Base-by-base conservation (phyloP, 1,284 basidiomycete species). In the Ustilago nuda region DNA sequence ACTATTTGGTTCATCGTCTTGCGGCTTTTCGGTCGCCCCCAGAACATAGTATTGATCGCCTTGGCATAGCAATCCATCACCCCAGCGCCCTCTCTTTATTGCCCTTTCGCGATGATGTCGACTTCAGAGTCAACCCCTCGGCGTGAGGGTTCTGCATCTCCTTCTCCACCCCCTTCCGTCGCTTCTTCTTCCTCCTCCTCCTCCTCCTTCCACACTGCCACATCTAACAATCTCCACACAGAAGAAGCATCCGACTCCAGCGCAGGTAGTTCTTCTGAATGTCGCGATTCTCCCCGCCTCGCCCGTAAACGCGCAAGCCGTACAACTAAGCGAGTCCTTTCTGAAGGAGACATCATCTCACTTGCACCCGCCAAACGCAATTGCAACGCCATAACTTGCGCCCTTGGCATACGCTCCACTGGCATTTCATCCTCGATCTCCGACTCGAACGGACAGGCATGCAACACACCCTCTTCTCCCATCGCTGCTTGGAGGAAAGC, bases 191-290 rank as follows among this genome's bases (percentile, higher is more conserved):
- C 36, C 6, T 13, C 36, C 5, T 46, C 61, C 2, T 54, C 53
- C 27, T 56, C 56, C 8, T 30, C 39, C 19, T 41, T 8, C 11
- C 32, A 19, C 19, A 23, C 8, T 7, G 30, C 12, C 12, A 13
- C 39, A 7, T 1, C 53, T 2, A 13, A 61, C 64, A 5, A 59
- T 64, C 3, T 9, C 56, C 9, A 53, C 57, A 5, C 23, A 39
- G 37, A 39, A 39, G 41, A 64, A 52, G 70, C 70, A 12, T 67
- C 65, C 36, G 70, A 67, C 15, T 72, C 70, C 23, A 67, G 65
- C 19, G 61, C 65, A 8, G 52, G 54, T 54, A 63, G 56, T 57
- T 67, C 17, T 37, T 35, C 46, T 17, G 43, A 61, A 17, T 12
- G 17, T 23, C 23, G 23, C 2, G 12, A 51, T 32, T 13, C 45